Evolutionary conservation across 768 basidiomycete genomes (phyloP), one percentile per base, ranked within the genome.

Genomic region (Pisolithus orientalis): DNA sequence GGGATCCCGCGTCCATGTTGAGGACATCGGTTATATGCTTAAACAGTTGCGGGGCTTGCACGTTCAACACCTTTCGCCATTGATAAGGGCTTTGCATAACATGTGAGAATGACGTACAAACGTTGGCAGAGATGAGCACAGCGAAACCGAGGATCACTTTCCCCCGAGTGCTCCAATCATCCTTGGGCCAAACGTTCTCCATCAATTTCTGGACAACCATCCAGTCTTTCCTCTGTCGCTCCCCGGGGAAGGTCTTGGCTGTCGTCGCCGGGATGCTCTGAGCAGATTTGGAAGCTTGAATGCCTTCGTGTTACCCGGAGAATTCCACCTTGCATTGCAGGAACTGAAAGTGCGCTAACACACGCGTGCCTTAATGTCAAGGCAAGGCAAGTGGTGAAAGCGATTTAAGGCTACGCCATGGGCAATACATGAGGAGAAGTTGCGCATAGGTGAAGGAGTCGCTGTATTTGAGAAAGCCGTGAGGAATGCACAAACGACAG

Each of bases 21-120:
- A 99, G 74, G 1, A 88, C 69, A 65, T 99, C 95, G 49, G 98
- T 84, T 39, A 99, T 80, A 25, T 77, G 69, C 70, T 97, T 98
- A 80, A 99, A 99, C 55, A 97, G 73, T 58, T 91, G 80, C 0
- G 96, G 96, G 17, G 98, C 94, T 77, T 98, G 95, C 0, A 99
- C 96, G 65, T 97, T 99, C 52, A 97, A 71, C 42, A 96, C 71
- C 93, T 94, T 51, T 42, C 4, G 14, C 13, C n/a, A 4, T 6
- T 38, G n/a, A 14, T 25, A 62, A 49, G 55, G 9, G 24, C 39
- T 28, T 29, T 34, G 29, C 13, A 16, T 21, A 24, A 37, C 11
- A 31, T 6, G 39, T 6, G 24, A 42, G 27, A n/a, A 31, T 16
- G 24, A 47, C 2, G 13, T 53, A 25, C 77, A 51, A 49, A 94